These are phyloP conservation scores for Naematelia encephala DNA, from an alignment of 768 basidiomycete genomes.

Conservation along the genomic window DNA sequence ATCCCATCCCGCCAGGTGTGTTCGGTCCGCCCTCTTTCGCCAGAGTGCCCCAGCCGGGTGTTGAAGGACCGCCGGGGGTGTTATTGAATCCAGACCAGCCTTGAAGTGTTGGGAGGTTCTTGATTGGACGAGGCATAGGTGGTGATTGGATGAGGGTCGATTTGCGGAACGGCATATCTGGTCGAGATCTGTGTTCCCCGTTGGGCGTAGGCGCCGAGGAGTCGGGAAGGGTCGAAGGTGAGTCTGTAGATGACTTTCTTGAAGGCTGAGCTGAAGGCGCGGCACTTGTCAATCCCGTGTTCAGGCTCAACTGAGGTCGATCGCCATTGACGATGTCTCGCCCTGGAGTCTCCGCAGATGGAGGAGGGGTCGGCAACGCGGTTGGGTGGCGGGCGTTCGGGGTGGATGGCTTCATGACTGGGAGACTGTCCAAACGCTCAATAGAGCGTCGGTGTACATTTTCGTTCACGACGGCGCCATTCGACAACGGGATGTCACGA, in stretches of 20 bases:
- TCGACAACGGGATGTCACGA: constrained; percentile 12
- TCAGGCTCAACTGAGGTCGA: neutral
- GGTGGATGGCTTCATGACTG: constrained; percentile 6
- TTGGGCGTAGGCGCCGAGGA: constrained; percentile 9
- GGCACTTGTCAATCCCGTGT: neutral
- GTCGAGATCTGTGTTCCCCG: constrained; percentile 20
- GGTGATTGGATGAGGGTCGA: constrained; percentile 44
- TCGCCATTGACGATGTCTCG: neutral
- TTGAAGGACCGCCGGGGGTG: constrained; percentile 12
- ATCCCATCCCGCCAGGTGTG: constrained; percentile 33
- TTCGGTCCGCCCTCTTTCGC: constrained; percentile 26
- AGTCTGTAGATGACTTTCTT: neutral
- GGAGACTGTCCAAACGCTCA: constrained; percentile 3
- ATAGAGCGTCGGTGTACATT: constrained; percentile 17
- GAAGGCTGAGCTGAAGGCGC: neutral
- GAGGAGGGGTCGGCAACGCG: constrained; percentile 6
- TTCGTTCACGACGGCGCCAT: constrained; percentile 16
- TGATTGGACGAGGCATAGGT: constrained; percentile 48
- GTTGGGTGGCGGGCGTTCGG: neutral
- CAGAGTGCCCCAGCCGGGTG: constrained; percentile 38
- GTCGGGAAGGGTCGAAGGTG: neutral
- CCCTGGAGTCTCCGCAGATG: neutral
- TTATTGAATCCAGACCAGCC: constrained; percentile 32
- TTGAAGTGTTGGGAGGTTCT: constrained; percentile 48
- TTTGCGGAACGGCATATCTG: constrained; percentile 31